Evolutionary conservation across 2,329 filamentous ascomycete genomes (phyloP).

Genomic region (Colletotrichum endophyticum): DNA sequence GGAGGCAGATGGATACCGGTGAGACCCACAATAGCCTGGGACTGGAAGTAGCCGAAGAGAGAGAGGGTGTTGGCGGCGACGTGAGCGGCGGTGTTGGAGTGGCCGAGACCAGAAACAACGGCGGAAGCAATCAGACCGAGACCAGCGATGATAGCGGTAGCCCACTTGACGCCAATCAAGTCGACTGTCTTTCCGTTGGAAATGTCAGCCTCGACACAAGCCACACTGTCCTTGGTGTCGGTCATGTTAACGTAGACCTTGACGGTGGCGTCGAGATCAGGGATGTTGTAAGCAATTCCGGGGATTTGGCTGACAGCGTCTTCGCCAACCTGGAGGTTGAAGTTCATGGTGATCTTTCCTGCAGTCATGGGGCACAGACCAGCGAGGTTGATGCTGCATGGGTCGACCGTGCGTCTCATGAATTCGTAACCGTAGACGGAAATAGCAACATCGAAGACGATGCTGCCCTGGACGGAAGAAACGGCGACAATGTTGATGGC

Average conservation of each 20-base stretch:
- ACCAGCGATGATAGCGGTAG: slow-evolving; percentile 85
- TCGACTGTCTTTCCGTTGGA: slow-evolving; percentile 95
- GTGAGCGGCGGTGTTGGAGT: slow-evolving; percentile 93
- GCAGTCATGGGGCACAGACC: slow-evolving; percentile 92
- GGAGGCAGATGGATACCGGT: slow-evolving; percentile 82
- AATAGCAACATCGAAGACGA: slow-evolving; percentile 77
- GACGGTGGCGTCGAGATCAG: slow-evolving; percentile 88
- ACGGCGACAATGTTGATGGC: slow-evolving; percentile 79
- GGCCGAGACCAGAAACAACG: slow-evolving; percentile 86
- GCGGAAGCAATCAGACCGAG: slow-evolving; percentile 84
- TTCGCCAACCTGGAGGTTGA: slow-evolving; percentile 66
- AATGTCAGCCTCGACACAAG: slow-evolving; percentile 85
- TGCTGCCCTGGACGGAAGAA: slow-evolving; percentile 81
- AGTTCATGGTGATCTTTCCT: slow-evolving; percentile 78
- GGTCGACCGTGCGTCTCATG: slow-evolving; percentile 71
- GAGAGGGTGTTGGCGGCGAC: slow-evolving; percentile 92
- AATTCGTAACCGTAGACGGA: slow-evolving; percentile 84
- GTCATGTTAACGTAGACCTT: slow-evolving; percentile 80
- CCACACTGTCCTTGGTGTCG: slow-evolving; percentile 65
- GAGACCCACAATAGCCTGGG: slow-evolving; percentile 89
- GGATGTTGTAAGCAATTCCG: slow-evolving; percentile 85
- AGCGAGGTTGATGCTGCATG: slow-evolving; percentile 71
- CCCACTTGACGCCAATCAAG: slow-evolving; percentile 87
- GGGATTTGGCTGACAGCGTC: slow-evolving; percentile 72
- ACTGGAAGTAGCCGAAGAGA: slow-evolving; percentile 94